Conservation (phyloP, 2,329 filamentous ascomycete species). For the Zasmidium angulare region DNA sequence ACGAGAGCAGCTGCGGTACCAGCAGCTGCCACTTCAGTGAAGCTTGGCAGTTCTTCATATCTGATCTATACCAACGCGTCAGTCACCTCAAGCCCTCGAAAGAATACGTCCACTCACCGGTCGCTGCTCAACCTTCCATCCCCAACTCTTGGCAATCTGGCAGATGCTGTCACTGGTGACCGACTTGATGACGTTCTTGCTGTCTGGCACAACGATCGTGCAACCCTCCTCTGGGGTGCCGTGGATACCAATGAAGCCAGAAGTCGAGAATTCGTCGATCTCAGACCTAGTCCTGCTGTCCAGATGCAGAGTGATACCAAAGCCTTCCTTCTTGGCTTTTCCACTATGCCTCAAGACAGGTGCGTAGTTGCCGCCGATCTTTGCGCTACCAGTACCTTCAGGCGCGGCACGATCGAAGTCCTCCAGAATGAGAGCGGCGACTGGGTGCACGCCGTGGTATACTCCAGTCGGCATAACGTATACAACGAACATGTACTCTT, state of each 20-base stretch:
- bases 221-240: slow-evolving; percentile 53
- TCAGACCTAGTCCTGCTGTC: slow-evolving; percentile 82
- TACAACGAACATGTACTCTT: slow-evolving; percentile 89
- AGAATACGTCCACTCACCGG: slow-evolving; percentile 48
- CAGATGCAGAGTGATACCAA: slow-evolving; percentile 90
- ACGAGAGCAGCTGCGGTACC: slow-evolving; percentile 90
- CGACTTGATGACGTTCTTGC: slow-evolving; percentile 80
- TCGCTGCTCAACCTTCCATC: slow-evolving; percentile 80
- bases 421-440: slow-evolving; percentile 85
- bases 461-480: slow-evolving; percentile 91
- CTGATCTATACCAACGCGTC: slow-evolving; percentile 54
- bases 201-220: slow-evolving; percentile 83
- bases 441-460: slow-evolving; percentile 86
- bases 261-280: slow-evolving; percentile 94
- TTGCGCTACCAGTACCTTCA: slow-evolving; percentile 84
- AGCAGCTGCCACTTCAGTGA: slow-evolving; percentile 83
- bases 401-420: slow-evolving; percentile 94
- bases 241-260: slow-evolving; percentile 82
- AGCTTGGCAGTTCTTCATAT: slow-evolving; percentile 62
- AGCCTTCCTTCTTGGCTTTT: slow-evolving; percentile 73
- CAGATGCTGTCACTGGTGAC: slow-evolving; percentile 80
- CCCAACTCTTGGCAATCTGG: slow-evolving; percentile 72
- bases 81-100: not conserved
- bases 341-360: slow-evolving; percentile 88
- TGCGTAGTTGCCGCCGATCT: slow-evolving; percentile 94